A percentile compares a stretch with the other conserved stretches of the same genome.
These are phyloP conservation scores for Penicillium aurantiogriseum DNA, from an alignment of 2,329 filamentous ascomycete genomes.

Conservation along the genomic window DNA sequence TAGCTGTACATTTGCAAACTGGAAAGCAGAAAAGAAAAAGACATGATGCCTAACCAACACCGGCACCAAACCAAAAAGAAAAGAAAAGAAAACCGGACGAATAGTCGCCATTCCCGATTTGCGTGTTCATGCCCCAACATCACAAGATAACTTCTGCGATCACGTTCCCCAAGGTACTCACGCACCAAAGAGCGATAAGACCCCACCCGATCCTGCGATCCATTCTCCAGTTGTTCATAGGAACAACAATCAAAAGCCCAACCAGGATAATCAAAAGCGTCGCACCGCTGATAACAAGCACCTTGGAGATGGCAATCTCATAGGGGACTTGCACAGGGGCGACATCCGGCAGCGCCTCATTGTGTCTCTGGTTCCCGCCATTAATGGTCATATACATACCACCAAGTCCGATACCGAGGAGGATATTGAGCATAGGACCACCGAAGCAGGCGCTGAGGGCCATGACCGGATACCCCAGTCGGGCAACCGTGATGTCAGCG, in stretches of 20 bases:
- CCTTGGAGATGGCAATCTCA: conserved; percentile 77
- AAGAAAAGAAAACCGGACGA: background rate
- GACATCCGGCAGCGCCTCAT: conserved; percentile 2
- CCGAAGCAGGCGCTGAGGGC: conserved; percentile 91
- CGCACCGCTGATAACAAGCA: conserved; percentile 79
- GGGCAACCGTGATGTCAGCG: conserved; percentile 89
- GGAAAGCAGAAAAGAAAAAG: background rate
- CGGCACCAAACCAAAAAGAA: background rate
- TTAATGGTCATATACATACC: conserved; percentile 84
- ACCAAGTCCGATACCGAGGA: conserved; percentile 88
- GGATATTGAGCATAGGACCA: conserved; percentile 96
- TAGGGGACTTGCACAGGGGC: conserved; percentile 57
- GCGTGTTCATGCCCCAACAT: conserved; percentile 2
- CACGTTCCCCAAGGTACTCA: conserved; percentile 80
- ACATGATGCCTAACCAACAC: no score
- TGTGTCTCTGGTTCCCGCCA: conserved; percentile 12
- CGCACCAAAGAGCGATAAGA: conserved; percentile 74
- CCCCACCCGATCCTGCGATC: conserved; percentile 77
- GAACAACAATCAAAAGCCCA: conserved; percentile 75
- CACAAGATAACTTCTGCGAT: conserved; percentile 63
- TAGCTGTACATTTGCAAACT: background rate
- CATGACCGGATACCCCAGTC: conserved; percentile 95
- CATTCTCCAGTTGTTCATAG: conserved; percentile 82
- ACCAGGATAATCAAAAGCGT: conserved; percentile 78
- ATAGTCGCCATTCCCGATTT: background rate